Evolutionary conservation across 2,329 filamentous ascomycete genomes (phyloP).

Genomic region (Sarocladiaceae sp.): DNA sequence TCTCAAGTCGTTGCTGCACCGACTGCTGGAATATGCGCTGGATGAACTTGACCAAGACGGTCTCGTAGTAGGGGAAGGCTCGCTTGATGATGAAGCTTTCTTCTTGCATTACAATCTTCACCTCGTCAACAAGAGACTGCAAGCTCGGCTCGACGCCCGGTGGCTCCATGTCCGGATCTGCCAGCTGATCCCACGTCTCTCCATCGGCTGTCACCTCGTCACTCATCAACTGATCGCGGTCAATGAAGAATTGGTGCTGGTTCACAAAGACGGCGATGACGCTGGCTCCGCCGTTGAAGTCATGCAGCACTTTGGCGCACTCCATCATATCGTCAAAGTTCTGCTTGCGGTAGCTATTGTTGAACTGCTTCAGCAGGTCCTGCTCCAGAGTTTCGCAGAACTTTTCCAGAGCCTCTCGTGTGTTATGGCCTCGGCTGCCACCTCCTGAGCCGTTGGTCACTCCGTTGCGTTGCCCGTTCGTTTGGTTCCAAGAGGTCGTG

Average conservation of each 20-base stretch:
- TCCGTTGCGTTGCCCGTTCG: constrained; percentile 49
- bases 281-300: constrained; percentile 93
- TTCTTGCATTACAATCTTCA: constrained; percentile 91
- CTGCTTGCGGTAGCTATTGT: constrained; percentile 89
- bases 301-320: constrained; percentile 85
- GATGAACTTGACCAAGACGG: constrained; percentile 85
- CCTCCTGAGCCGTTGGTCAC: constrained; percentile 38
- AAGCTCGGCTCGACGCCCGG: constrained; percentile 87
- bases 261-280: constrained; percentile 97
- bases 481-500: constrained; percentile 62
- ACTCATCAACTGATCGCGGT: constrained; percentile 82
- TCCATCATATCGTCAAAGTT: constrained; percentile 99
- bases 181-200: constrained; percentile 82
- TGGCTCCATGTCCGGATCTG: constrained; percentile 88
- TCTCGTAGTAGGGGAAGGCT: constrained; percentile 93
- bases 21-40: constrained; percentile 97
- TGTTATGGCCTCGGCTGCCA: constrained; percentile 50
- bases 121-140: constrained; percentile 88
- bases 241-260: constrained; percentile 98
- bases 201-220: constrained; percentile 74
- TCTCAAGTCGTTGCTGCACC: constrained; percentile 89
- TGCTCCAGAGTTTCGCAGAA: constrained; percentile 95
- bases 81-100: constrained; percentile 95
- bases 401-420: constrained; percentile 87
- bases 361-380: constrained; percentile 90